Base-by-base conservation (phyloP, 371 early-diverging fungal species). In the Rozella allomycis region DNA sequence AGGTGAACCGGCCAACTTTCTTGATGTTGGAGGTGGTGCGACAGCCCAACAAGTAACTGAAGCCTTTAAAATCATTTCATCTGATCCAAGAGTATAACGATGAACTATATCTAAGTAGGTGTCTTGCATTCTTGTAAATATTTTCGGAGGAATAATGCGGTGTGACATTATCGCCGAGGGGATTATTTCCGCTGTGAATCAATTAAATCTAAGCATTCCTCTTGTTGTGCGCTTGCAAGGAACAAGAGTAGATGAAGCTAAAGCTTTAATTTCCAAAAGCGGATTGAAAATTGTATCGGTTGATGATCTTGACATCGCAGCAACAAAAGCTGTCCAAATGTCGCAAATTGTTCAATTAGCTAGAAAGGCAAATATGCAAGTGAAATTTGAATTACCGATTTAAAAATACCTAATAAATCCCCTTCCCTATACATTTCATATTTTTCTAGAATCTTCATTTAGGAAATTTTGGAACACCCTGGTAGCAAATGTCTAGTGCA, bases 91-190 rank as follows among this genome's bases (percentile, higher is more conserved):
- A 69, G 66, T 23, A 81, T 66, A 25, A 40, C 14, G 38, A 2
- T 1, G 3, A 42, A 20, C 20, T 21, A 17, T 10, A 18, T 31
- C 31, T 10, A 17, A 30, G 19, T 27, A 55, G 36, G 66, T 85
- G 19, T 72, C 81, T n/a, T 83, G 90, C 36, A 87, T 91, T 43
- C 77, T 96, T 42, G 91, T 91, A 54, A 96, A 96, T 68, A 96
- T 96, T 49, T 96, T 96, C 49, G 93, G 96, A 43, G 96, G 93
- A 43, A 96, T 94, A 50, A 91, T 91, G 91, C 75, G 87, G 42
- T 96, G 93, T 60, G 91, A 91, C 56, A 72, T 88, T 39, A 87
- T 91, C 61, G 93, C 96, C 25, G 69, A 88, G 60, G 96, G 93
- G 49, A 86, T 96, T 53, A 84, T 96, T 54, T 69, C 77, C 11